phyloP scores from a whole-genome alignment of 768 basidiomycete genomes.

The Coprinopsis sp. region DNA sequence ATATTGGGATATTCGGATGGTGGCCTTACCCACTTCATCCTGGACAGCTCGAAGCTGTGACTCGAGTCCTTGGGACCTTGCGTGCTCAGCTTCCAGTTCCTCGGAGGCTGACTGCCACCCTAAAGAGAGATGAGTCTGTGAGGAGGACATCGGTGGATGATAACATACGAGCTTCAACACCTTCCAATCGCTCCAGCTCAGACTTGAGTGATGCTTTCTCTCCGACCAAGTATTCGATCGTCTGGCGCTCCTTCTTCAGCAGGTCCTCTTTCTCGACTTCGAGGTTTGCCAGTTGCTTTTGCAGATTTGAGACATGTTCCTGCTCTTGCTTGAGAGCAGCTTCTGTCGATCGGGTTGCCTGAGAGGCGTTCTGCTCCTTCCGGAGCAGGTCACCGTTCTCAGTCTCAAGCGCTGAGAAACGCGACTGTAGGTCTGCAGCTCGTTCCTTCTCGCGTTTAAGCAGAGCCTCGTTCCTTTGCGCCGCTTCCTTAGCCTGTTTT shows the following conservation, averaged over 20 bases:
- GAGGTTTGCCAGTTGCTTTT: slow-evolving; percentile 21
- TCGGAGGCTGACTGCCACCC: slow-evolving; percentile 41
- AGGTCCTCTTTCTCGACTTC: slow-evolving; percentile 25
- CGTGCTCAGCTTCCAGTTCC: slow-evolving; percentile 39
- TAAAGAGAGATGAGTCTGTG: slow-evolving; percentile 17
- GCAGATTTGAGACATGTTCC: slow-evolving; percentile 16
- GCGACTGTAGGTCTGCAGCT: too few species aligned
- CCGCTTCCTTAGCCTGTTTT: too few species aligned
- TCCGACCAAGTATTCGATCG: slow-evolving; percentile 71
- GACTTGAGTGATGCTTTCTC: slow-evolving; percentile 60
- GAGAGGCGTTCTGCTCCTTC: too few species aligned
- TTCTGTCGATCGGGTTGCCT: background rate
- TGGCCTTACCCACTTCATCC: slow-evolving; percentile 31
- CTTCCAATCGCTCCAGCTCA: slow-evolving; percentile 56
- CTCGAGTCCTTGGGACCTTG: slow-evolving; percentile 34
- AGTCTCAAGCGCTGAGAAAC: too few species aligned
- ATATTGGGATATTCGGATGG: slow-evolving; percentile 36
- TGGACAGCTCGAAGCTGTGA: slow-evolving; percentile 41
- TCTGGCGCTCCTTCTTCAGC: slow-evolving; percentile 60
- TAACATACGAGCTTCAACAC: slow-evolving; percentile 56
- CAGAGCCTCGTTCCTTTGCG: too few species aligned
- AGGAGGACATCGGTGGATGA: background rate
- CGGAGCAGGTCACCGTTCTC: too few species aligned
- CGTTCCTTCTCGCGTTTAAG: too few species aligned
- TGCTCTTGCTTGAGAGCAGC: background rate